Evolutionary conservation across 1,139 yeast genomes (phyloP).

Genomic region (Kluyveromyces sp.): DNA sequence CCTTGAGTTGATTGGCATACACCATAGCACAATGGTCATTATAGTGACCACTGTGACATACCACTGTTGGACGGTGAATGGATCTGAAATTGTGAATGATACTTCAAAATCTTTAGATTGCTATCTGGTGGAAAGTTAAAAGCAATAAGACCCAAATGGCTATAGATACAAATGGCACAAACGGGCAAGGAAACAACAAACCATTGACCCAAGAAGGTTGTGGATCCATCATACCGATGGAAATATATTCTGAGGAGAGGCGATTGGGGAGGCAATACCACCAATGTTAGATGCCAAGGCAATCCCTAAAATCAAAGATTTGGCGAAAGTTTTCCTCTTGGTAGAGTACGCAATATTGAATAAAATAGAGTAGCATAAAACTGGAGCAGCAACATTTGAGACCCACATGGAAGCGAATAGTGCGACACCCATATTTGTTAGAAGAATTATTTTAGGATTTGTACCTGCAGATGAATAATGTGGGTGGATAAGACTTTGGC

Average conservation of each 20-base stretch:
- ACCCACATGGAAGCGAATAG: constrained; percentile 91
- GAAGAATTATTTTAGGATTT: constrained; percentile 65
- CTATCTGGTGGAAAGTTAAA: constrained; percentile 56
- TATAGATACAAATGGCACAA: constrained; percentile 49
- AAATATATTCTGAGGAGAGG: constrained; percentile 94
- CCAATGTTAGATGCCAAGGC: constrained; percentile 89
- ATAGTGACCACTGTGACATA: constrained; percentile 61
- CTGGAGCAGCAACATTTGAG: constrained; percentile 94
- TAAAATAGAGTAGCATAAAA: constrained; percentile 78
- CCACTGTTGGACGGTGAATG: constrained; percentile 63
- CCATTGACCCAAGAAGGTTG: constrained; percentile 94
- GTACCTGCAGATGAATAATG: constrained; percentile 80
- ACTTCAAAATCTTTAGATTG: constrained; percentile 45
- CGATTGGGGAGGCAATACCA: constrained; percentile 95
- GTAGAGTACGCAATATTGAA: constrained; percentile 76
- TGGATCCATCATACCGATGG: constrained; percentile 80
- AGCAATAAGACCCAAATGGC: constrained; percentile 66
- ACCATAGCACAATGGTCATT: constrained; percentile 76
- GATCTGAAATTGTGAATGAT: constrained; percentile 58
- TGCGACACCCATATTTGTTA: constrained; percentile 80
- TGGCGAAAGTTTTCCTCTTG: constrained; percentile 67
- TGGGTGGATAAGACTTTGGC: constrained; percentile 80
- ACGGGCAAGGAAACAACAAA: constrained; percentile 82
- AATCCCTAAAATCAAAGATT: constrained; percentile 79
- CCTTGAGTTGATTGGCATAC: constrained; percentile 66